Evolutionary conservation across 768 basidiomycete species (phyloP).

Genomic region (Boletus rubescentipes): DNA sequence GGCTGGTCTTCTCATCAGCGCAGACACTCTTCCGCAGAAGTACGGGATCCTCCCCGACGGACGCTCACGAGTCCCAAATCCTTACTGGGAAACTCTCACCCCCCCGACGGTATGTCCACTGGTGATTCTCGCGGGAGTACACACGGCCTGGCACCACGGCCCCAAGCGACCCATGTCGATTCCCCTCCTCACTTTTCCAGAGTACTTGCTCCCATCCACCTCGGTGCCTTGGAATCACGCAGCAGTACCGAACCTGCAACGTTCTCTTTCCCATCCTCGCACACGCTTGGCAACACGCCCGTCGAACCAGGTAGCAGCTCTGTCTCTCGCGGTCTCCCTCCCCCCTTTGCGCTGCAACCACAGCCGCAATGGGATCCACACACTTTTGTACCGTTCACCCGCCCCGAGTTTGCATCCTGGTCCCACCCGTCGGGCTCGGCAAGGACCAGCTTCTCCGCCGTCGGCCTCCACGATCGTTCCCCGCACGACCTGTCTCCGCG

Average conservation of each 20-base stretch:
- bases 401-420: conserved; percentile 37
- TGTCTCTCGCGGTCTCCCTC: conserved; percentile 31
- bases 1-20: conserved; percentile 29
- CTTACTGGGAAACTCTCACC: conserved; percentile 2
- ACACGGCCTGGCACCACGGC: conserved; percentile 11
- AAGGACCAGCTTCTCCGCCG: conserved; percentile 21
- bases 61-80: conserved; percentile 9
- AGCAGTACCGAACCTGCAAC: conserved; percentile 19
- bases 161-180: conserved; percentile 13
- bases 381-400: conserved; percentile 37
- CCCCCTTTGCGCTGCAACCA: conserved; percentile 69
- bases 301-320: conserved; percentile 15
- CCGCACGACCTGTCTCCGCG: conserved; percentile 8
- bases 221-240: conserved; percentile 17
- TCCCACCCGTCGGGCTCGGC: conserved; percentile 33
- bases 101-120: conserved; percentile 4
- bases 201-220: conserved; percentile 28
- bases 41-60: conserved; percentile 17
- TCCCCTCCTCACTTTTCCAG: conserved; percentile 28
- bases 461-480: conserved; percentile 16
- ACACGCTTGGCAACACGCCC: too few species aligned
- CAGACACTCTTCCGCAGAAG: conserved; percentile 17
- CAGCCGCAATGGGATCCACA: conserved; percentile 61
- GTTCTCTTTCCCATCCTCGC: conserved; percentile 33
- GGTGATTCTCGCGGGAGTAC: conserved; percentile 13